A percentile compares a stretch with the other conserved stretches of the same genome.
Conservation (phyloP, 2,329 filamentous ascomycete genomes). For the Nemania sp. region DNA sequence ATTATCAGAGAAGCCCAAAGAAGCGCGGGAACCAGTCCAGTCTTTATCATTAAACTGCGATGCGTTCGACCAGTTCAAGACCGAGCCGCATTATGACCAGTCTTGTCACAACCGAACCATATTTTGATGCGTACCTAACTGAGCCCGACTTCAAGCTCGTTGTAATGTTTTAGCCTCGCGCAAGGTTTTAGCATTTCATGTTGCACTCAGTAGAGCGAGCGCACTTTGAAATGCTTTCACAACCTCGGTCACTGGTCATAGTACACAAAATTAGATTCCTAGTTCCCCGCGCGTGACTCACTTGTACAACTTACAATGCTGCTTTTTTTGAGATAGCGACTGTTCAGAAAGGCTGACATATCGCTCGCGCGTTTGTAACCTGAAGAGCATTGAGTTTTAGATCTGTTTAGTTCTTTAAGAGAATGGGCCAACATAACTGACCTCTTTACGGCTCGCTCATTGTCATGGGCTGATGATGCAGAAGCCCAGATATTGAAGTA, state of each 20-base stretch:
- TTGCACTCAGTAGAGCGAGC: slow-evolving; percentile 54
- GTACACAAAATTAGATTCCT: slow-evolving; percentile 24
- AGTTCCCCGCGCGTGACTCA: slow-evolving; percentile 23
- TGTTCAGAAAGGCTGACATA: slow-evolving; percentile 77
- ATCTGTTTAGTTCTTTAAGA: no score
- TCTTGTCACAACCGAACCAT: no score
- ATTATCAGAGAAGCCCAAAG: slow-evolving; percentile 1
- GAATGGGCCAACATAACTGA: slow-evolving; percentile 40
- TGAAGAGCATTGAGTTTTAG: slow-evolving; percentile 39
- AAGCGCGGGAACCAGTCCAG: not conserved
- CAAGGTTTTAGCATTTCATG: slow-evolving; percentile 25
- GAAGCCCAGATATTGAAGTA: slow-evolving; percentile 81
- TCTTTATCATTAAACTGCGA: not conserved
- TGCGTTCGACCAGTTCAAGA: not conserved
- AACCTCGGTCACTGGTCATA: slow-evolving; percentile 54
- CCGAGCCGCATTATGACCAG: not conserved
- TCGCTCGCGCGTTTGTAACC: slow-evolving; percentile 76
- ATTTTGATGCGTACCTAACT: no score
- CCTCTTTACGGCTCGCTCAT: slow-evolving; percentile 77
- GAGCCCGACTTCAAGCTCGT: no score
- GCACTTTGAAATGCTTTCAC: slow-evolving; percentile 66
- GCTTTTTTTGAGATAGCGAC: slow-evolving; percentile 71
- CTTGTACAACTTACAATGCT: slow-evolving; percentile 69
- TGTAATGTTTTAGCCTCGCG: no score
- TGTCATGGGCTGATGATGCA: slow-evolving; percentile 71